These are phyloP conservation scores for Nannochloropsis salina DNA, from an alignment of 108 stramenopile species.

Conservation along the genomic window DNA sequence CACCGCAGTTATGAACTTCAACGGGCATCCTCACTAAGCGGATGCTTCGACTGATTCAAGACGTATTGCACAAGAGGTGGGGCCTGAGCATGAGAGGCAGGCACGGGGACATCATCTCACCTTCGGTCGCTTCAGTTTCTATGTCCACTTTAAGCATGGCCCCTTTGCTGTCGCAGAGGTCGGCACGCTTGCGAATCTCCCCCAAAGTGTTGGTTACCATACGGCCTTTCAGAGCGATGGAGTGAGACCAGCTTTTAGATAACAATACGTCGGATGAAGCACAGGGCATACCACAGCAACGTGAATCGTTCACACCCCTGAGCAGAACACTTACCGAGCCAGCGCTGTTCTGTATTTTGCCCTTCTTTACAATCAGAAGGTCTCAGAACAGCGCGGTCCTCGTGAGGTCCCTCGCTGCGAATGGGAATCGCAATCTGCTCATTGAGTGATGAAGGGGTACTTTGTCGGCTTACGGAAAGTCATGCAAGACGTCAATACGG, in stretches of 20 bases:
- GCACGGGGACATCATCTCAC: neutral
- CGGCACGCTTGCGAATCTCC: neutral
- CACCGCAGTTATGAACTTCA: too few species aligned
- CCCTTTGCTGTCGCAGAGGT: constrained; percentile 13
- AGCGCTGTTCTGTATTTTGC: constrained; percentile 16
- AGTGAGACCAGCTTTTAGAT: too few species aligned
- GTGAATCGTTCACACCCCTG: too few species aligned
- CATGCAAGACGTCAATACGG: neutral
- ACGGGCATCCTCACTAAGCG: too few species aligned
- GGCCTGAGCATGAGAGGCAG: too few species aligned
- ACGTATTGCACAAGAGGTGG: too few species aligned
- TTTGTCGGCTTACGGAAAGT: neutral
- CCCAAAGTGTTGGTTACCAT: constrained; percentile 12
- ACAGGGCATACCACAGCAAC: too few species aligned
- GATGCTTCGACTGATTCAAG: too few species aligned
- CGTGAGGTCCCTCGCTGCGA: neutral
- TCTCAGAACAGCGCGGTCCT: neutral
- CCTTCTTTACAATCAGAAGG: neutral
- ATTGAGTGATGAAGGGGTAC: neutral
- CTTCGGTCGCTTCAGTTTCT: neutral
- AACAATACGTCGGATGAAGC: too few species aligned
- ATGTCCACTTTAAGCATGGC: constrained; percentile 4
- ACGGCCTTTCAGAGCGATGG: neutral
- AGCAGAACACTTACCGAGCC: neutral
- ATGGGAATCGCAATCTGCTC: neutral